Conservation (phyloP, 176 grass and related monocot species). For the Oryza punctata region DNA sequence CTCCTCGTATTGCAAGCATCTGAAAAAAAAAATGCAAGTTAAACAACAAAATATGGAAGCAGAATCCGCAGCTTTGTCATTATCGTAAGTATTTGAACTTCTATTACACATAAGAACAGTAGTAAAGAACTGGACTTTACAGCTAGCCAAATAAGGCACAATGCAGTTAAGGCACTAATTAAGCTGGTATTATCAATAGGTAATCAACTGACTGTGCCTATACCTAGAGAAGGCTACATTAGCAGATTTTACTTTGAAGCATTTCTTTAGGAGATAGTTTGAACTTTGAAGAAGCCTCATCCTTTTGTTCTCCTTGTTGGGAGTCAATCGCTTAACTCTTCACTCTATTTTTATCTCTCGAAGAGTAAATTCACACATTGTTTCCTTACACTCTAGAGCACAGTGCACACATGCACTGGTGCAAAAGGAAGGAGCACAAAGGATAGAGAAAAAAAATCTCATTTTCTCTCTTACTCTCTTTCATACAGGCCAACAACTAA, state of each 20-base stretch:
- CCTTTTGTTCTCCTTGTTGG: neutral
- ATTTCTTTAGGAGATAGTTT: neutral
- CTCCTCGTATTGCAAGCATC: constrained; percentile 54
- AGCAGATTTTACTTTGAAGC: constrained; percentile 19
- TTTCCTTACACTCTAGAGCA: neutral
- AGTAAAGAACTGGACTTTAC: neutral
- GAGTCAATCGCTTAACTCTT: neutral
- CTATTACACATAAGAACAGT: neutral
- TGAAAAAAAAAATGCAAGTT: constrained; percentile 27
- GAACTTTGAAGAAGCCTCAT: constrained; percentile 20
- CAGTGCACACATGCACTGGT: neutral
- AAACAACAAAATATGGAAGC: neutral
- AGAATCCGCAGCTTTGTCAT: constrained; percentile 16
- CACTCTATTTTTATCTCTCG: neutral
- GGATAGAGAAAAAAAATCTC: neutral
- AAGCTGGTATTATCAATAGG: neutral
- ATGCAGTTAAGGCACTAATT: neutral
- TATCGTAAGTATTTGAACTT: constrained; percentile 26
- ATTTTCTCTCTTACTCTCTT: neutral
- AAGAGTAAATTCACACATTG: neutral
- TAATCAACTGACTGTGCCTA: neutral
- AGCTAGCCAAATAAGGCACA: neutral
- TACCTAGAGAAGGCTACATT: neutral
- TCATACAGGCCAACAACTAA: neutral
- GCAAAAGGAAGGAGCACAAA: neutral